These are phyloP conservation scores for Datura wrightii DNA, from an alignment of 257 asterid genomes.

Conservation along the genomic window DNA sequence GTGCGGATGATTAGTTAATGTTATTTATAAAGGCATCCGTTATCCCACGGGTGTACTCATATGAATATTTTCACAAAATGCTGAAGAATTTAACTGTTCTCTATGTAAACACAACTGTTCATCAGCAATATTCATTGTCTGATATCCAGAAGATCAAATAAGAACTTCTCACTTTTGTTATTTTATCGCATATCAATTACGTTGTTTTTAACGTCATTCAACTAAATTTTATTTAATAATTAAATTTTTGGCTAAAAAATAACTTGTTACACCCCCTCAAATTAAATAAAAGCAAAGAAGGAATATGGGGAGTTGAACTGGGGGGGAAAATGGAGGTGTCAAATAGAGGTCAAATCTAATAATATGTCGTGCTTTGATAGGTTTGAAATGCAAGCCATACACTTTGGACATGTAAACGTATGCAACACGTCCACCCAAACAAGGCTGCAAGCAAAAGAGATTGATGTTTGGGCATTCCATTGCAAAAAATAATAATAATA, in stretches of 20 bases:
- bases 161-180: no score
- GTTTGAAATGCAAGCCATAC: conserved; percentile 26
- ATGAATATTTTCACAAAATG: no score
- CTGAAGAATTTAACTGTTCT: no score
- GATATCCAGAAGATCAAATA: no score
- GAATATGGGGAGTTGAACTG: not conserved
- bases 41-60: no score
- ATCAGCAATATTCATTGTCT: no score
- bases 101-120: no score
- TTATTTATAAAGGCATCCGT: no score
- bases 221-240: no score
- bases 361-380: conserved; percentile 18
- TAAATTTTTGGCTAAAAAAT: not conserved
- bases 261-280: not conserved
- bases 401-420: conserved; percentile 24
- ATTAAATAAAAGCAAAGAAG: not conserved
- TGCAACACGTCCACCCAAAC: conserved; percentile 29
- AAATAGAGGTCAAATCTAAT: conserved; percentile 31
- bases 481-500: not conserved
- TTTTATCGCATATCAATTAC: no score
- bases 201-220: no score
- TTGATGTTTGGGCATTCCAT: conserved; percentile 25
- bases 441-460: conserved; percentile 18
- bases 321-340: conserved; percentile 20
- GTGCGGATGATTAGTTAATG: no score